Evolutionary conservation across 495 filamentous ascomycete species (phyloP), one percentile per base, ranked within the genome.

Genomic region (Neurospora sp.): DNA sequence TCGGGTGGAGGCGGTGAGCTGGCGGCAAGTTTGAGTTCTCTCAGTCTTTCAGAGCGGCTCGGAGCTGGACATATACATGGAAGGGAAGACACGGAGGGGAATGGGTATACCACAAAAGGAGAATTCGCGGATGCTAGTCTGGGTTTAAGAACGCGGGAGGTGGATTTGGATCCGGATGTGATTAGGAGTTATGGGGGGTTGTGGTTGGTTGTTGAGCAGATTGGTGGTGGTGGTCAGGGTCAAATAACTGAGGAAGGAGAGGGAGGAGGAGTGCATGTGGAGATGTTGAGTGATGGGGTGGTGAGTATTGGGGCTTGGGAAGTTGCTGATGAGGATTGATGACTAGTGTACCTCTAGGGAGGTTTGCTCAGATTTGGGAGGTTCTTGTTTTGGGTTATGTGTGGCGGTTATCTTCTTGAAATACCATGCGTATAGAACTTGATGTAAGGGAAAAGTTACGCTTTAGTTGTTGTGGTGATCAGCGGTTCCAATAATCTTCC

Each of bases 191-290:
- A 74, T 14, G 85, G 85, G n/a, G 88, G 89, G 23, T 79, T 94
- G 20, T 93, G 91, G 91, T 81, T 97, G 73, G 91, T 97, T 16
- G 83, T 97, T 73, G 93, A 97, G 80, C 86, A 92, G 73, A 84
- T 92, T 70, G 91, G 44, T 72, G 72, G 72, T 60, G 42, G 27
- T 6, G 6, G 6, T 12, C 41, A 44, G 3, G 41, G 41, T 18
- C 41, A n/a, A 72, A 74, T 7, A 44, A 62, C 4, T 54, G 71
- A 80, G 85, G 41, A 60, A 71, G 41, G 44, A 74, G 85, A 66
- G 83, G 69, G 49, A 84, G 39, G 84, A 84, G 66, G 90, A 89
- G 87, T 93, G 40, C 85, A 89, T 73, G 86, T 95, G 8, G 91
- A 92, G 76, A 83, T 93, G 35, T 75, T 93, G 75, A 92, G 91